These are phyloP conservation scores for Aureobasidium sp. DNA, from an alignment of 2,329 filamentous ascomycete genomes.

Conservation along the genomic window DNA sequence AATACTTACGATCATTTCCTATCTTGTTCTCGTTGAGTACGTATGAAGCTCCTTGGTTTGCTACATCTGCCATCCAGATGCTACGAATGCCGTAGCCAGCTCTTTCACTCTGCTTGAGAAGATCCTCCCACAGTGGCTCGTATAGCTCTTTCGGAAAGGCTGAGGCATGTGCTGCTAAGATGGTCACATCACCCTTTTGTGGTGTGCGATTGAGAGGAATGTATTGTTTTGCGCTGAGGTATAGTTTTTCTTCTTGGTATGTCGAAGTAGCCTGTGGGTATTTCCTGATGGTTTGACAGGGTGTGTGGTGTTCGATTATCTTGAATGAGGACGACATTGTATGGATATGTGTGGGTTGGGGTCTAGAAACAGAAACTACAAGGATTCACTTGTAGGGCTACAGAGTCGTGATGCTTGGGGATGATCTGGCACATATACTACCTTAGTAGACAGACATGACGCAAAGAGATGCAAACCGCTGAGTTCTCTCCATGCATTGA, in stretches of 20 bases:
- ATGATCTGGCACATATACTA: not conserved
- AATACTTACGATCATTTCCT: constrained; percentile 70
- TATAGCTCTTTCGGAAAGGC: constrained; percentile 93
- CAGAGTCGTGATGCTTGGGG: not conserved
- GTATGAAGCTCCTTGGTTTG: constrained; percentile 72
- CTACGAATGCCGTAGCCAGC: constrained; percentile 62
- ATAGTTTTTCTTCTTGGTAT: constrained; percentile 65
- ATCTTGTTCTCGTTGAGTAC: constrained; percentile 66
- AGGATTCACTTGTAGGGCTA: not conserved
- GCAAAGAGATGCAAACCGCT: not conserved
- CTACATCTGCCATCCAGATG: constrained; percentile 85
- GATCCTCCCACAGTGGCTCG: constrained; percentile 82
- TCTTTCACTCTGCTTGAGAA: constrained; percentile 43
- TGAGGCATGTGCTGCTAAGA: constrained; percentile 83
- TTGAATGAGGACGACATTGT: constrained; percentile 7
- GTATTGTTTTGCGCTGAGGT: constrained; percentile 81
- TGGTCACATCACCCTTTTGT: constrained; percentile 67
- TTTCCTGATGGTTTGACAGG: constrained; percentile 71
- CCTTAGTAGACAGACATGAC: not conserved
- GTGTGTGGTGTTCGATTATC: constrained; percentile 55
- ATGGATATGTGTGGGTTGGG: not conserved
- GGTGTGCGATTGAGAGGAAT: constrained; percentile 63
- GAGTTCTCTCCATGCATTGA: not conserved
- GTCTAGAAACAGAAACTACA: not conserved
- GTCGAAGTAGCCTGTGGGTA: constrained; percentile 65